A percentile compares a stretch with the other conserved stretches of the same genome.
Evolutionary conservation across 176 grass and related monocot genomes (phyloP).

Genomic region (Juncus inflexus): DNA sequence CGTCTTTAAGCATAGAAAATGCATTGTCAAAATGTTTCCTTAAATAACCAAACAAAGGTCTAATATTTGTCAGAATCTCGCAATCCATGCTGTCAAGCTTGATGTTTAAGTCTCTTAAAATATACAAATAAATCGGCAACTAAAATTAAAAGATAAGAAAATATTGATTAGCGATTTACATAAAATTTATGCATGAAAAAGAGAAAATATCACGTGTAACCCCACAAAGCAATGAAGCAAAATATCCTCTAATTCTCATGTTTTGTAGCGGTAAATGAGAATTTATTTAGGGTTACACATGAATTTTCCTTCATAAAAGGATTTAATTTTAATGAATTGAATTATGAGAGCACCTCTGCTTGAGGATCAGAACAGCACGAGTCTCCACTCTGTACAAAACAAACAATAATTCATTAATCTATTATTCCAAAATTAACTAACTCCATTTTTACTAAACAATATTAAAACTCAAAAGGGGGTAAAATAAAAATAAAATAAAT

Average conservation of each 20-base stretch:
- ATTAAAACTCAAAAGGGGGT: not conserved
- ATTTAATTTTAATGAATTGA: constrained; percentile 24
- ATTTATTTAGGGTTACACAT: not conserved
- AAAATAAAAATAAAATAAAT: not conserved
- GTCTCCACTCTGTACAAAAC: constrained; percentile 36
- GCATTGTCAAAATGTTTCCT: constrained; percentile 72
- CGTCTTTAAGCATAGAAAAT: constrained; percentile 56
- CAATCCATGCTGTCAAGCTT: constrained; percentile 54
- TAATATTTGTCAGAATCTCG: constrained; percentile 63
- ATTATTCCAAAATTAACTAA: not conserved
- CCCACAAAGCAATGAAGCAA: too few species aligned
- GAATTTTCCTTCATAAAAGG: constrained; percentile 2
- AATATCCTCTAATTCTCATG: too few species aligned
- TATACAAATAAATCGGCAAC: constrained; percentile 76
- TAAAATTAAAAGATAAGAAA: constrained; percentile 32
- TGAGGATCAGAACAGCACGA: constrained; percentile 54
- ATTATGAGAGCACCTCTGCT: constrained; percentile 63
- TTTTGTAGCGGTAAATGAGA: not conserved
- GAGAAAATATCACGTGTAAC: too few species aligned
- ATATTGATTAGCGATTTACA: constrained; percentile 5
- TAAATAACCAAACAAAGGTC: constrained; percentile 55
- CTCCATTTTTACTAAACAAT: not conserved
- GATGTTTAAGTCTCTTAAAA: constrained; percentile 63
- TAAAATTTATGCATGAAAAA: too few species aligned
- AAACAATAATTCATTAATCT: not conserved